Evolutionary conservation across 495 filamentous ascomycete species (phyloP), one percentile per base, ranked within the genome.

Genomic region (Filosporella fistucella): DNA sequence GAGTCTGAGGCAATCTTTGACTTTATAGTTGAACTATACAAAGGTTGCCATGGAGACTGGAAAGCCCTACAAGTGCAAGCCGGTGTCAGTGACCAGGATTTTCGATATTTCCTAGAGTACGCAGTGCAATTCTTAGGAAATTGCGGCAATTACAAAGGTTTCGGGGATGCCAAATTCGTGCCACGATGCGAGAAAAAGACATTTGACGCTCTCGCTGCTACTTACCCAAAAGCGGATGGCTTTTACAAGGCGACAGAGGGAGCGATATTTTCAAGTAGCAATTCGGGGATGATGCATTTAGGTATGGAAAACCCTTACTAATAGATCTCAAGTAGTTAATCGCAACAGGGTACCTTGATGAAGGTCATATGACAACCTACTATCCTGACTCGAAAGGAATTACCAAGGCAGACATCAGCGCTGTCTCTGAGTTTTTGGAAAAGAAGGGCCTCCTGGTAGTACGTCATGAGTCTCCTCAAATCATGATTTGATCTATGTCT

Each of bases 81-180:
- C 14, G 79, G 81, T 13, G 71, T 95, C 40, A 84, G 77, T 24
- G 69, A 85, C 21, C 75, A 84, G 35, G 76, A 89, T 34, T 62
- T 95, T 21, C 72, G 75, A 9, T 76, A 80, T 53, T 95, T 95
- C 68, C 69, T 96, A 21, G 80, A 91, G 64, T 98, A 97, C 66
- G 73, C 89, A 1, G 82, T 84, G 2, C 86, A 91, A 59, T 93
- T 97, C 63, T 70, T 98, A 6, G 90, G 90, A 21, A 97, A 96
- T 60, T 68, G 75, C 38, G 93, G 93, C 36, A 98, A 98, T 65
- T 98, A 95, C 71, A 96, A 96, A 68, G 86, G 85, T 23, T 96
- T 96, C 55, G 93, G 93, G 26, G 93, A 98, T 63, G 78, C 83
- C 49, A 98, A 97, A 61, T 96, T 96, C 64, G 81, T 98, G 44